Conservation (phyloP, 2,329 filamentous ascomycete genomes). For the Cryphonectria japonica region DNA sequence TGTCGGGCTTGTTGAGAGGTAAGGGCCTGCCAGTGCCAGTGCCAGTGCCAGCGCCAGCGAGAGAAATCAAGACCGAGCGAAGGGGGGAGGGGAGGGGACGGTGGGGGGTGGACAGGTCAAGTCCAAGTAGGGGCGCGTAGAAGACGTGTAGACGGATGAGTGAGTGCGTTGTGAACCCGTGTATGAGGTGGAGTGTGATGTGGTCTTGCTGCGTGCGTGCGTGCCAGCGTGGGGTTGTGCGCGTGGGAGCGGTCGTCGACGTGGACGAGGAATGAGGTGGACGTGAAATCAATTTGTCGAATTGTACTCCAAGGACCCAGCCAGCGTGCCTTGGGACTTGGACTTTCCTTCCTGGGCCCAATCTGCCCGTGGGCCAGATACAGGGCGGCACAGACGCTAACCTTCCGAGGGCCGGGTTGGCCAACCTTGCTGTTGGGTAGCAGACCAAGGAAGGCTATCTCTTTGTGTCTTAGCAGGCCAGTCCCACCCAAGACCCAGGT, state of each 20-base stretch:
- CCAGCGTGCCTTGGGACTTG: background rate
- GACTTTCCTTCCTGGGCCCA: background rate
- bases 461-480: too few relatives aligned
- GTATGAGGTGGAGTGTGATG: background rate
- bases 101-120: background rate
- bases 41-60: conserved; percentile 1
- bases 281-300: background rate
- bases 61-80: conserved; percentile 13
- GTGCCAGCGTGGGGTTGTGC: background rate
- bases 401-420: conserved; percentile 1
- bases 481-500: too few relatives aligned
- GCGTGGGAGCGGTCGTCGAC: conserved; percentile 8
- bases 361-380: background rate
- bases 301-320: conserved; percentile 2
- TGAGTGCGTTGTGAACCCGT: background rate
- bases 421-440: conserved; percentile 1
- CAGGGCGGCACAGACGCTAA: background rate
- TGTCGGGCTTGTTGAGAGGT: conserved; percentile 9
- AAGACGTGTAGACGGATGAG: background rate
- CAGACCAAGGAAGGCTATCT: background rate
- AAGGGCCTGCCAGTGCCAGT: background rate
- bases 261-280: conserved; percentile 10
- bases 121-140: background rate
- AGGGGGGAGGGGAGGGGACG: too few relatives aligned
- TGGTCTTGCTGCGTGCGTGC: background rate